phyloP scores from a whole-genome alignment of 441 rosid species.

The Theobroma grandiflorum region DNA sequence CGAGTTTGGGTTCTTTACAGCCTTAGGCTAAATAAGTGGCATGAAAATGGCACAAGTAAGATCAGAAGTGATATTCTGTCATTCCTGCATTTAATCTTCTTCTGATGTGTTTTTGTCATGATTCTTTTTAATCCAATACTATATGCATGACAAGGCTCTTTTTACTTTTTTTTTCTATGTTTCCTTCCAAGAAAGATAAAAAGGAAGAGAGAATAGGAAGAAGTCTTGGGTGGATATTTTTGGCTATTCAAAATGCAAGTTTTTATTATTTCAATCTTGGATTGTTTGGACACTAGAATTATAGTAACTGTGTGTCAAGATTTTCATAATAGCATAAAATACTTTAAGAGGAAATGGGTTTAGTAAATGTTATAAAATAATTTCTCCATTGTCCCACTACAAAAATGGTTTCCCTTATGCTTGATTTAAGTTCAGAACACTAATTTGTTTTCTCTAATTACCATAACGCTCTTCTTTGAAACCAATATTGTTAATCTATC shows the following conservation, averaged over 20 bases:
- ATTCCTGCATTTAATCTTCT: conserved; percentile 1
- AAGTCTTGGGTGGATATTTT: background rate
- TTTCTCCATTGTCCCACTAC: background rate
- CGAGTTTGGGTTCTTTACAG: background rate
- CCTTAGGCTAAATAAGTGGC: background rate
- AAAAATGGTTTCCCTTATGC: background rate
- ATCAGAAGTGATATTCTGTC: background rate
- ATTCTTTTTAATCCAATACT: background rate
- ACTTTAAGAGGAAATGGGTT: background rate
- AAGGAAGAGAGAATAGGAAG: background rate
- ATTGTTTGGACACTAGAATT: background rate
- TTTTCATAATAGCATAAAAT: background rate
- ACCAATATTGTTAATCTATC: background rate
- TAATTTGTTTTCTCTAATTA: background rate
- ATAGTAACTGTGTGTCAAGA: background rate
- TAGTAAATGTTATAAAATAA: conserved; percentile 2
- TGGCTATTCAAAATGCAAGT: background rate
- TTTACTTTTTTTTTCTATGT: background rate
- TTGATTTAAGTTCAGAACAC: background rate
- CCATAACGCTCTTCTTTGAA: background rate
- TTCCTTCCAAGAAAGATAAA: background rate
- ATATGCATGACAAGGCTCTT: background rate
- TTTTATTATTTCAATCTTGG: background rate
- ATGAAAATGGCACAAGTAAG: background rate
- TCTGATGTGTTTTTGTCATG: background rate